Conservation (phyloP, 106 monocot species). For the Hemerocallis citrina region DNA sequence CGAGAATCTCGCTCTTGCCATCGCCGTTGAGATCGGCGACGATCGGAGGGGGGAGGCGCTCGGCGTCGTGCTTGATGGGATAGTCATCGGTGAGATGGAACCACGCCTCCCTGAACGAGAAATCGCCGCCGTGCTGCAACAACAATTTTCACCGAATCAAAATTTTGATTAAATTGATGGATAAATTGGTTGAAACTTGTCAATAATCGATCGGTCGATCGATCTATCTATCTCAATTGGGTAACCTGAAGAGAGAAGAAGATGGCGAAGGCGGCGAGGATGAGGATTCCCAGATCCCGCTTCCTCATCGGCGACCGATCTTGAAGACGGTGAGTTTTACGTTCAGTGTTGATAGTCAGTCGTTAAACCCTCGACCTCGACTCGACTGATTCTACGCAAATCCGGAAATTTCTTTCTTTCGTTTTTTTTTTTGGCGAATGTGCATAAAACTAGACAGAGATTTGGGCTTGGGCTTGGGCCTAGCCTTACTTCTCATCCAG, state of each 20-base stretch:
- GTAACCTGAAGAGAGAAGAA: conserved; percentile 87
- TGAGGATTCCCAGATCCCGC: conserved; percentile 74
- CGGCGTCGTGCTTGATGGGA: conserved; percentile 82
- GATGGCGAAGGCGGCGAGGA: conserved; percentile 77
- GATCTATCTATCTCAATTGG: no score
- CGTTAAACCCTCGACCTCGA: no score
- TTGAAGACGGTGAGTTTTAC: no score
- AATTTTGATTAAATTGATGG: background rate
- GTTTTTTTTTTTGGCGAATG: no score
- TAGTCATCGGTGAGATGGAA: conserved; percentile 81
- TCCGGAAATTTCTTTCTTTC: no score
- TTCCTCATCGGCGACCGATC: conserved; percentile 90
- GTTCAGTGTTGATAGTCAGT: no score
- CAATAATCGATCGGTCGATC: background rate
- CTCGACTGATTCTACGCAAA: no score
- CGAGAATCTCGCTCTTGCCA: conserved; percentile 78
- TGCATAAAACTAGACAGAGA: no score
- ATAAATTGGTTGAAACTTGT: background rate
- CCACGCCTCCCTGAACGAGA: conserved; percentile 92
- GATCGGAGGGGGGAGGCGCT: conserved; percentile 89
- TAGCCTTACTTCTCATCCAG: no score
- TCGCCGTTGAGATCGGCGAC: conserved; percentile 92
- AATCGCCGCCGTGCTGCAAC: conserved; percentile 82
- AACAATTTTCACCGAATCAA: background rate
- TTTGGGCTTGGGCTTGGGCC: no score